A percentile compares a stretch with the other conserved stretches of the same genome.
Conservation (phyloP, 1,284 basidiomycete genomes). For the Ustilago lituana region DNA sequence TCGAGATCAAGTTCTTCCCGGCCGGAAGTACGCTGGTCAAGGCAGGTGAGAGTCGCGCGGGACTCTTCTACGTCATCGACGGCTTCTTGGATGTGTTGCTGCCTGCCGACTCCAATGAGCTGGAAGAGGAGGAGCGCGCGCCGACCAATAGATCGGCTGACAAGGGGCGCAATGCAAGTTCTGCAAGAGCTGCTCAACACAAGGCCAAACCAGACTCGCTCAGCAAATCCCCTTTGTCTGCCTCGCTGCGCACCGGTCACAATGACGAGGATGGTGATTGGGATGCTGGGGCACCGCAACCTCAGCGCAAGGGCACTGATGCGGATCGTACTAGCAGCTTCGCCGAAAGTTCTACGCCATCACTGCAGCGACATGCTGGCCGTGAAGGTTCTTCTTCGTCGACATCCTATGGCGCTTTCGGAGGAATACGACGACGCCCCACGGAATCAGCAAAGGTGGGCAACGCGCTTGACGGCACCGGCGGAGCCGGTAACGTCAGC, state of each 20-base stretch:
- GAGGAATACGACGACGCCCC: slow-evolving; percentile 25
- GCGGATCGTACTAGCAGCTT: slow-evolving; percentile 9
- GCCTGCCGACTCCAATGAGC: slow-evolving; percentile 69
- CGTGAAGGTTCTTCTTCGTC: slow-evolving; percentile 29
- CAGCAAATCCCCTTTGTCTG: slow-evolving; percentile 3
- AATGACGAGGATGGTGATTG: slow-evolving; percentile 7
- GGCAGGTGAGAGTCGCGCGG: slow-evolving; percentile 88
- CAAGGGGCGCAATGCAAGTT: slow-evolving; percentile 2
- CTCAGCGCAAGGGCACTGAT: slow-evolving; percentile 25
- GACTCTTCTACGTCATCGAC: slow-evolving; percentile 97
- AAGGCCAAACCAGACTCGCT: slow-evolving; percentile 7
- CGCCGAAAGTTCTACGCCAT: slow-evolving; percentile 1
- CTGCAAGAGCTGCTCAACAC: background rate
- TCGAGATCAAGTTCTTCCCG: slow-evolving; percentile 92
- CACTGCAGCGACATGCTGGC: slow-evolving; percentile 13
- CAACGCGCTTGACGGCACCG: slow-evolving; percentile 59
- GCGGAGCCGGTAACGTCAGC: slow-evolving; percentile 10
- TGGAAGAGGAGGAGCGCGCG: slow-evolving; percentile 63
- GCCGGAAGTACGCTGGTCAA: slow-evolving; percentile 86
- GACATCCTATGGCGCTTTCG: slow-evolving; percentile 4
- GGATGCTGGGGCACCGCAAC: slow-evolving; percentile 4
- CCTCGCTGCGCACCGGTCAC: slow-evolving; percentile 19
- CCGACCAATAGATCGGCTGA: slow-evolving; percentile 6
- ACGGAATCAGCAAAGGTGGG: slow-evolving; percentile 49
- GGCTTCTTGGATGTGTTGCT: slow-evolving; percentile 92